phyloP scores from a whole-genome alignment of 1,139 yeast genomes.

The Zygosaccharomyces sapae region DNA sequence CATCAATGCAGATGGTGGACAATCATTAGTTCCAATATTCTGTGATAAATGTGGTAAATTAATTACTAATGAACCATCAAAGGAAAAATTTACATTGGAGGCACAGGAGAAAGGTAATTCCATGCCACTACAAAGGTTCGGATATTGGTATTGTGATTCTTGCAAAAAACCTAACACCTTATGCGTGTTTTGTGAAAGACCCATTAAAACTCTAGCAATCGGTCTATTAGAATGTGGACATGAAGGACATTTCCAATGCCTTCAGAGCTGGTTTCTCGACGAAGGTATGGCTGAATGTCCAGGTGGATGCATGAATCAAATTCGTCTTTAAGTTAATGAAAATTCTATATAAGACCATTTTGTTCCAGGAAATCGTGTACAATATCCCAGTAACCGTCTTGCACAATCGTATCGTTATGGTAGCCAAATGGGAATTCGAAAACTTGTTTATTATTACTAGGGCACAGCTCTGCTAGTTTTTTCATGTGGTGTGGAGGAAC shows the following conservation, averaged over 20 bases:
- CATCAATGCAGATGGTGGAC: constrained; percentile 27
- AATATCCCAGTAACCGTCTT: constrained; percentile 69
- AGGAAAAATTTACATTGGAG: constrained; percentile 37
- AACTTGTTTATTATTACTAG: constrained; percentile 46
- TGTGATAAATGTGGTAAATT: constrained; percentile 67
- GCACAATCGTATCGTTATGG: constrained; percentile 78
- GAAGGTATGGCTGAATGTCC: constrained; percentile 73
- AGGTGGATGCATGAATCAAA: constrained; percentile 51
- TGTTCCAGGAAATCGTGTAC: constrained; percentile 52
- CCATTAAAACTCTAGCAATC: constrained; percentile 68
- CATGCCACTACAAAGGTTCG: constrained; percentile 39
- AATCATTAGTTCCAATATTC: constrained; percentile 53
- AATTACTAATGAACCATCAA: constrained; percentile 59
- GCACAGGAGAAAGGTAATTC: constrained; percentile 17
- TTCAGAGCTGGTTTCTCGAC: constrained; percentile 70
- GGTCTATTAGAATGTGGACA: constrained; percentile 81
- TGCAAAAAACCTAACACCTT: constrained; percentile 59
- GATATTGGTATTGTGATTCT: constrained; percentile 80
- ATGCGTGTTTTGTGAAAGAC: constrained; percentile 78
- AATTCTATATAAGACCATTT: constrained; percentile 18
- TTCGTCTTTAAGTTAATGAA: constrained; percentile 2
- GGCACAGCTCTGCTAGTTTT: constrained; percentile 49
- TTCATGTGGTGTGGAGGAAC: constrained; percentile 89
- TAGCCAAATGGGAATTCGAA: constrained; percentile 54
- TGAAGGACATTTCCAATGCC: constrained; percentile 77